These are phyloP conservation scores for Tephrocybe sp. DNA, from an alignment of 768 basidiomycete genomes.

Conservation along the genomic window DNA sequence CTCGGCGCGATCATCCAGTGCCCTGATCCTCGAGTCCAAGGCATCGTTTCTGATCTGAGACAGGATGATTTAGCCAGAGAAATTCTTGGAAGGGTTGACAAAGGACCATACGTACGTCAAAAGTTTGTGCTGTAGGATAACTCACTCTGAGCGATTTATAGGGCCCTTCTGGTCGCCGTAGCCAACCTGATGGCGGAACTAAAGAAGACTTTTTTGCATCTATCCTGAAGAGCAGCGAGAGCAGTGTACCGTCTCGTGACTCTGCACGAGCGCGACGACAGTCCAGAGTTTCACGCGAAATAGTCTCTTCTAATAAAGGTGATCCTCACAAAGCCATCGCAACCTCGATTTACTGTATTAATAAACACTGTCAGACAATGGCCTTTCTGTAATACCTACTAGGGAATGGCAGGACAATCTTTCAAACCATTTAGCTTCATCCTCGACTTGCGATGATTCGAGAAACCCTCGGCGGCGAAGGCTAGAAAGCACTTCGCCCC, in stretches of 20 bases:
- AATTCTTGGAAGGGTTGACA: conserved; percentile 73
- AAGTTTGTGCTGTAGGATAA: background rate
- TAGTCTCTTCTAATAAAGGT: conserved; percentile 73
- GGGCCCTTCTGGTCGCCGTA: conserved; percentile 68
- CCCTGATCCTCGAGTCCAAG: conserved; percentile 60
- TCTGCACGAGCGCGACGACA: conserved; percentile 64
- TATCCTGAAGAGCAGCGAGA: conserved; percentile 58
- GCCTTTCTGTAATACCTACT: conserved; percentile 61
- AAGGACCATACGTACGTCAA: conserved; percentile 69
- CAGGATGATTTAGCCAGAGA: conserved; percentile 76
- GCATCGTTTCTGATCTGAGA: conserved; percentile 58
- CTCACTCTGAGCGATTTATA: conserved; percentile 22
- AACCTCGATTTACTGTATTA: conserved; percentile 1
- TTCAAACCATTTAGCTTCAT: conserved; percentile 47
- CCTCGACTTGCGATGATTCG: conserved; percentile 20
- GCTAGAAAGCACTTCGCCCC: conserved; percentile 30
- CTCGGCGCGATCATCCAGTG: conserved; percentile 79
- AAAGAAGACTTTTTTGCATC: conserved; percentile 81
- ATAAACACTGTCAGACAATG: conserved; percentile 41
- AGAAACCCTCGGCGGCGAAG: conserved; percentile 15
- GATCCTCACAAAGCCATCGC: conserved; percentile 4
- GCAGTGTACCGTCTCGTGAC: conserved; percentile 41
- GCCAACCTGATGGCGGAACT: conserved; percentile 58
- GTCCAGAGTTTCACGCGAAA: conserved; percentile 75
- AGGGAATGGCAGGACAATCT: conserved; percentile 79